A percentile compares a stretch with the other conserved stretches of the same genome.
Conservation (phyloP, 225 moss, liverwort and hornwort genomes). For the Pleurozium schreberi region DNA sequence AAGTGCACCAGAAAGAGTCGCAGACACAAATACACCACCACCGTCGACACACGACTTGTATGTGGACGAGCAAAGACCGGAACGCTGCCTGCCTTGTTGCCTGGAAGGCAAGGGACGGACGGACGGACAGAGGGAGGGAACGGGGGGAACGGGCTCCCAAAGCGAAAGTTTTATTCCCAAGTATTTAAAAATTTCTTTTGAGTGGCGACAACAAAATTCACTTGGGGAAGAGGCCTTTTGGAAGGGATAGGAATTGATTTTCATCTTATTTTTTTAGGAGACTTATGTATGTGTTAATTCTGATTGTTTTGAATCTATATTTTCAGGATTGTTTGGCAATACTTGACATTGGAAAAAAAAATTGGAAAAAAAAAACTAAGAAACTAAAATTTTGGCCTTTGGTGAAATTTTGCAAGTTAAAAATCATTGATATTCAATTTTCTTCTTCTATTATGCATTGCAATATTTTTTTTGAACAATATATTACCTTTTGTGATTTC, state of each 20-base stretch:
- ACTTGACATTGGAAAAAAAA: too few relatives aligned
- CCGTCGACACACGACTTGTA: background rate
- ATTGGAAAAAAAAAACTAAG: background rate
- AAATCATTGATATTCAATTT: background rate
- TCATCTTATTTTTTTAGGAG: too few relatives aligned
- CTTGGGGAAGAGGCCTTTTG: background rate
- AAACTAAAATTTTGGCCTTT: background rate
- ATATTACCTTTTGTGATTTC: background rate
- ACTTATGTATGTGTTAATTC: too few relatives aligned
- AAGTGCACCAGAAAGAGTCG: background rate
- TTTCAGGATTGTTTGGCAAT: background rate
- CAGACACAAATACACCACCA: background rate
- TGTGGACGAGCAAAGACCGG: slow-evolving; percentile 16
- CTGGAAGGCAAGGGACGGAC: background rate
- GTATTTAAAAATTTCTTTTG: too few relatives aligned
- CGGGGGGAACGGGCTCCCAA: background rate
- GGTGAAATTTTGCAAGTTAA: background rate
- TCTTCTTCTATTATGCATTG: too few relatives aligned
- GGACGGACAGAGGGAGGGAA: background rate
- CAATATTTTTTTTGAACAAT: background rate
- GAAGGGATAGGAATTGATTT: background rate
- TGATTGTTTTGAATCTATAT: background rate
- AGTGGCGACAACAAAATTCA: too few relatives aligned
- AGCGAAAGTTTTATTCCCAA: background rate
- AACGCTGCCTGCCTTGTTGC: background rate